These are phyloP conservation scores for Sugiyamaella grinbergsii DNA, from an alignment of 1,139 yeast species.

Conservation along the genomic window DNA sequence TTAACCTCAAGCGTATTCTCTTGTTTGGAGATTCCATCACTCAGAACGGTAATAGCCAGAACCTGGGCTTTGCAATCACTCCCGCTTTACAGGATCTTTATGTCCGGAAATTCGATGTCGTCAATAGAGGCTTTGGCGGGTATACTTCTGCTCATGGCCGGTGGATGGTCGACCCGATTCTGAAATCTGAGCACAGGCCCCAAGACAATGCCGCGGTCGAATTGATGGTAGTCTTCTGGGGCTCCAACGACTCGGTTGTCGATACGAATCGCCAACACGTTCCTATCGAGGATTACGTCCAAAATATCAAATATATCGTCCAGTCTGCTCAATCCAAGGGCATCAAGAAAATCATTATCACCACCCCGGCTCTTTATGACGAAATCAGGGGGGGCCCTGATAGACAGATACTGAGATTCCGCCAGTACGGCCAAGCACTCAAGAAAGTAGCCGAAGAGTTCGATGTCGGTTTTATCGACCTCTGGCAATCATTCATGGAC, in stretches of 20 bases:
- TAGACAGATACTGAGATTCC: constrained; percentile 42
- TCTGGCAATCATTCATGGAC: constrained; percentile 51
- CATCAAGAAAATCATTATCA: constrained; percentile 19
- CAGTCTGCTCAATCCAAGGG: constrained; percentile 25
- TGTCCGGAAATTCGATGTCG: constrained; percentile 53
- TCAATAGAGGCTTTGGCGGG: constrained; percentile 62
- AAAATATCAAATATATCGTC: constrained; percentile 51
- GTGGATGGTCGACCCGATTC: constrained; percentile 26
- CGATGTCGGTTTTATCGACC: constrained; percentile 55
- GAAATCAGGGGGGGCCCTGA: constrained; percentile 35
- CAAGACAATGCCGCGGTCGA: constrained; percentile 21
- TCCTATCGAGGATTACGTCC: constrained; percentile 48
- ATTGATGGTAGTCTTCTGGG: constrained; percentile 29
- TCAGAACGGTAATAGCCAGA: constrained; percentile 44
- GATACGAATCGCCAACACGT: constrained; percentile 49
- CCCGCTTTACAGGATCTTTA: constrained; percentile 51
- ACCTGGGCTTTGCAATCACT: constrained; percentile 48
- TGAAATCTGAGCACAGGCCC: constrained; percentile 24
- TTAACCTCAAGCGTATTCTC: constrained; percentile 5
- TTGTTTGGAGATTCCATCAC: constrained; percentile 67
- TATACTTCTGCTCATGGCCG: constrained; percentile 52
- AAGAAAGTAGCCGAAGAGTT: constrained; percentile 49
- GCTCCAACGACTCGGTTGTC: constrained; percentile 28
- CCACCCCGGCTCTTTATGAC: constrained; percentile 65
- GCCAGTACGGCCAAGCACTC: constrained; percentile 55